phyloP scores from a whole-genome alignment of 1,284 basidiomycete species.

The Ceraceosorus guamensis region DNA sequence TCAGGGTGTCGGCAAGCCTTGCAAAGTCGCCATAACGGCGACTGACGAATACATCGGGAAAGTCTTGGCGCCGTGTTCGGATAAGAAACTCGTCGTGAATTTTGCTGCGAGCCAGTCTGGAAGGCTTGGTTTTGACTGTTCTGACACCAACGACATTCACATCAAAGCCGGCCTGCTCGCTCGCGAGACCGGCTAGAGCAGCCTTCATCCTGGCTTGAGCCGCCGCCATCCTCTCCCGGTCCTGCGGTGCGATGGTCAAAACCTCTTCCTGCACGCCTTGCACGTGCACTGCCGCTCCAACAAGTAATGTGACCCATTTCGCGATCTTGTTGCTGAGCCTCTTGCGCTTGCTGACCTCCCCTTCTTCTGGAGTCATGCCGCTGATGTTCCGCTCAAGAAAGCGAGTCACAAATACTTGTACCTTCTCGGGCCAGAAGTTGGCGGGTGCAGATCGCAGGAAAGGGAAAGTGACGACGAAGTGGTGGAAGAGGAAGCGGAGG shows the following conservation, averaged over 20 bases:
- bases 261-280: slow-evolving; percentile 32
- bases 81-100: slow-evolving; percentile 72
- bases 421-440: slow-evolving; percentile 46
- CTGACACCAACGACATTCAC: slow-evolving; percentile 44
- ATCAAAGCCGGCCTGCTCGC: slow-evolving; percentile 19
- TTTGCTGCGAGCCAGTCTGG: slow-evolving; percentile 25
- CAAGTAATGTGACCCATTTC: slow-evolving; percentile 32
- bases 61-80: slow-evolving; percentile 67
- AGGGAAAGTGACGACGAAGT: slow-evolving; percentile 46
- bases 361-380: slow-evolving; percentile 24
- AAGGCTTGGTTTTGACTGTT: slow-evolving; percentile 24
- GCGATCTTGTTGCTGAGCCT: slow-evolving; percentile 26
- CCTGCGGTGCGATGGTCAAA: slow-evolving; percentile 34
- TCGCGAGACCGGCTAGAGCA: slow-evolving; percentile 11
- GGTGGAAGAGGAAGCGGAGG: slow-evolving; percentile 43
- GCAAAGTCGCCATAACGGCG: slow-evolving; percentile 91
- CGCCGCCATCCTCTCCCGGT: slow-evolving; percentile 26
- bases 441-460: slow-evolving; percentile 42
- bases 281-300: slow-evolving; percentile 38
- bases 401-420: slow-evolving; percentile 44
- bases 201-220: slow-evolving; percentile 32
- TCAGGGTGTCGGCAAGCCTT: slow-evolving; percentile 36
- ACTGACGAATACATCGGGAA: slow-evolving; percentile 75
- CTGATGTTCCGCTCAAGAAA: slow-evolving; percentile 42
- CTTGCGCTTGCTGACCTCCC: slow-evolving; percentile 29